Base-by-base conservation (phyloP, 257 asterid species). In the Nicotiana tabacum region DNA sequence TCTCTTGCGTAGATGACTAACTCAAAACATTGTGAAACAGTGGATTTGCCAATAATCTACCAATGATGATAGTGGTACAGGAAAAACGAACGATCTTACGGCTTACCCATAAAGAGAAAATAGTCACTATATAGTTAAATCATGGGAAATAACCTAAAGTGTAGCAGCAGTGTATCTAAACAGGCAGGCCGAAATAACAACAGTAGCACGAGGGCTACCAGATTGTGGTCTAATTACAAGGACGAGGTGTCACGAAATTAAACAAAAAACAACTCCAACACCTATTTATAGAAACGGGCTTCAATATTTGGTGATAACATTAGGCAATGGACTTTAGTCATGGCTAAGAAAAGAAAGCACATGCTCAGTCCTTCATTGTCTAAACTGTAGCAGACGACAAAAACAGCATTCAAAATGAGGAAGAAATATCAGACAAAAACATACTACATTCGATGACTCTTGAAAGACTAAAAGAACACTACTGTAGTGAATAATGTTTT, bases 311-410 rank as follows among this genome's bases (percentile, higher is more conserved):
- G 43, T 66, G 17, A 68, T 17, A 66, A 67, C 51, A 53, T 35
- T 4, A 68, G 48, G 48, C 24, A 66, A 7, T 33, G 46, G 27
- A 70, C 7, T 69, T 35, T 69, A 5, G 33, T 21, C 35, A 24
- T 72, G 24, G 61, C 39, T 46, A 24, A 21, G 39, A 72, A 57
- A 46, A n/a, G 60, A 17, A 24, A n/a, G 60, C 61, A 74, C 62
- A 74, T 74, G 80, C 27, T 48, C 62, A 48, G n/a, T 72, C 78
- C 37, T 56, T 72, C 78, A 43, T 43, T 74, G 79, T 48, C 18
- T 39, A 68, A 17, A 55, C 18, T 55, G 17, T 13, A 21, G 65
- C 3, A 43, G 9, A 48, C 62, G 80, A 74, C 80, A 74, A 27
- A 67, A 46, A 46, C 37, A 70, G 9, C 60, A 70, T 21, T 43